Evolutionary conservation across 371 early-diverging fungal genomes (phyloP), one percentile per base, ranked within the genome.

Genomic region (Lichtheimia hyalospora): DNA sequence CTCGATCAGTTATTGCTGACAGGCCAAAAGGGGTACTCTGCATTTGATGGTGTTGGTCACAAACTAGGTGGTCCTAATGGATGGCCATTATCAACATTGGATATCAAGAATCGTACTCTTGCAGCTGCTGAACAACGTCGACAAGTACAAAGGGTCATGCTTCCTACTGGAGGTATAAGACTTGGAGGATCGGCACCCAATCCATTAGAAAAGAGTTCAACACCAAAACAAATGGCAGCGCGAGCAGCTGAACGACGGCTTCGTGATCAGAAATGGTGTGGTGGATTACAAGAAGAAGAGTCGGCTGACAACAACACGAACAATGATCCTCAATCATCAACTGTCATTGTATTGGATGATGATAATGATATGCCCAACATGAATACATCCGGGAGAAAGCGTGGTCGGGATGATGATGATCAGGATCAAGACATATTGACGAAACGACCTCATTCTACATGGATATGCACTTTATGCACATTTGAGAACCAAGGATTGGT

Each of bases 251-350:
- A 85, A 61, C 66, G 80, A 44, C 66, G 88, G 24, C 54, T 68
- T 46, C 52, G 54, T 58, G 88, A 86, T 62, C 51, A 70, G 15
- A 56, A 74, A 3, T 85, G 86, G 85, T 87, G 88, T 62, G 88
- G 84, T n/a, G 78, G 79, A 27, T 20, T 42, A 18, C 66, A 67
- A 46, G 56, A 63, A 34, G 58, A 63, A 34, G 63, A 59, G 15
- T 56, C 49, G 0, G 50, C 25, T 41, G 18, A 10, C 6, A 44
- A 41, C 14, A 50, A 2, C 20, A 14, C 49, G n/a, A 10, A 20
- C n/a, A 24, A 53, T 5, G 5, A 18, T 18, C 15, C 43, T 14
- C 41, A 54, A 20, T 48, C 43, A 25, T 27, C 55, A 6, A 20
- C 23, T 27, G 46, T 28, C 16, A 51, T 62, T 28, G 23, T 54